Conservation (phyloP, 768 basidiomycete genomes). For the Termitomyces bulborhizus region DNA sequence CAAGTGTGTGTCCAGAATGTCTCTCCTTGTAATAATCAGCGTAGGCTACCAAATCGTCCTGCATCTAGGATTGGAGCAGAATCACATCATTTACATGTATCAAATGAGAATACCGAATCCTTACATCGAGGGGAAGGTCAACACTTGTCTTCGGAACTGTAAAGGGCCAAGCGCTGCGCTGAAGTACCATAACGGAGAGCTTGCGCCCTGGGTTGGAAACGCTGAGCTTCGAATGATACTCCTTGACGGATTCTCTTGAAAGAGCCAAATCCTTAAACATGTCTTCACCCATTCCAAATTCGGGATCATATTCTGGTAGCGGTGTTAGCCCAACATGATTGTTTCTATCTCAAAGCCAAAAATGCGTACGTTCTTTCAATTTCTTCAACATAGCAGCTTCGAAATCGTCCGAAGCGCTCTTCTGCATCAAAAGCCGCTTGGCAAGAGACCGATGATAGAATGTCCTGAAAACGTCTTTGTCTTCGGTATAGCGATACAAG, state of each 20-base stretch:
- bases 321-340: too few relatives aligned
- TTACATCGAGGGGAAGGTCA: conserved; percentile 48
- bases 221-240: conserved; percentile 48
- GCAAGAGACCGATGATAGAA: conserved; percentile 88
- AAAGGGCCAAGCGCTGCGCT: conserved; percentile 88
- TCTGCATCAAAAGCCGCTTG: conserved; percentile 80
- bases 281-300: conserved; percentile 88
- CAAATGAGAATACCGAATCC: conserved; percentile 15
- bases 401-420: conserved; percentile 82
- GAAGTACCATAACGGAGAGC: conserved; percentile 76
- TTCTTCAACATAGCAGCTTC: conserved; percentile 82
- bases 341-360: background rate
- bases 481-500: conserved; percentile 82
- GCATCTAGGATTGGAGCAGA: conserved; percentile 48
- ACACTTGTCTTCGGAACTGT: conserved; percentile 41
- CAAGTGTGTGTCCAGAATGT: conserved; percentile 70
- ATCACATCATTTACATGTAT: conserved; percentile 6
- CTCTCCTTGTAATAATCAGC: conserved; percentile 68
- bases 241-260: conserved; percentile 66
- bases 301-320: conserved; percentile 80
- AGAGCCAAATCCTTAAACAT: conserved; percentile 91
- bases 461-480: conserved; percentile 90
- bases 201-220: conserved; percentile 35
- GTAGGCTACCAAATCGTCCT: conserved; percentile 59
- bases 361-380: conserved; percentile 62